These are phyloP conservation scores for Luvunga scandens DNA, from an alignment of 345 rosid genomes.

Conservation along the genomic window DNA sequence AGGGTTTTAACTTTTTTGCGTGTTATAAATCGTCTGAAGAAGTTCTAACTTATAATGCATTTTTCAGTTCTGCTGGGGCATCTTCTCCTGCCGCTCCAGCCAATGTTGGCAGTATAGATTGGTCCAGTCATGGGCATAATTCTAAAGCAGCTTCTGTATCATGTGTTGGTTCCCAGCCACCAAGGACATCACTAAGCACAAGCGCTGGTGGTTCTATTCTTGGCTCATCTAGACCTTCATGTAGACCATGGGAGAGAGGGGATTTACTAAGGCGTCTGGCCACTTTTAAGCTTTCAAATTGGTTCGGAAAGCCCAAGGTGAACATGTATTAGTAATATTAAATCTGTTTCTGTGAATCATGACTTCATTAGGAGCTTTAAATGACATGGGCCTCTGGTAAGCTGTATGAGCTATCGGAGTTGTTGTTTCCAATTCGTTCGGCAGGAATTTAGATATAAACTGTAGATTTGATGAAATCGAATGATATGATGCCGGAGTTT, in stretches of 20 bases:
- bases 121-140: constrained; percentile 65
- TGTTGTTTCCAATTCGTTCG: neutral
- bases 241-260: constrained; percentile 98
- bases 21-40: neutral
- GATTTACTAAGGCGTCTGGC: constrained; percentile 92
- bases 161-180: constrained; percentile 50
- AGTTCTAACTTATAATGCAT: neutral
- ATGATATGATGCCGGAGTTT: neutral
- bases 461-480: neutral
- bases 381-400: neutral
- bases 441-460: neutral
- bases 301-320: constrained; percentile 96
- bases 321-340: neutral
- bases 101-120: constrained; percentile 68
- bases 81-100: constrained; percentile 80
- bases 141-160: constrained; percentile 61
- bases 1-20: neutral
- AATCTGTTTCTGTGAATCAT: neutral
- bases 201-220: constrained; percentile 50
- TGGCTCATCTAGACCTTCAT: constrained; percentile 63
- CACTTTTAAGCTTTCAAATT: constrained; percentile 86
- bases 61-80: constrained; percentile 88
- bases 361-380: neutral
- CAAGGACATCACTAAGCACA: constrained; percentile 48
- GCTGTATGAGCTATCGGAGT: neutral